Percentiles rank a stretch among this genome's conserved stretches.
Conservation (phyloP, 2,329 filamentous ascomycete genomes). For the Penicillium sp. region DNA sequence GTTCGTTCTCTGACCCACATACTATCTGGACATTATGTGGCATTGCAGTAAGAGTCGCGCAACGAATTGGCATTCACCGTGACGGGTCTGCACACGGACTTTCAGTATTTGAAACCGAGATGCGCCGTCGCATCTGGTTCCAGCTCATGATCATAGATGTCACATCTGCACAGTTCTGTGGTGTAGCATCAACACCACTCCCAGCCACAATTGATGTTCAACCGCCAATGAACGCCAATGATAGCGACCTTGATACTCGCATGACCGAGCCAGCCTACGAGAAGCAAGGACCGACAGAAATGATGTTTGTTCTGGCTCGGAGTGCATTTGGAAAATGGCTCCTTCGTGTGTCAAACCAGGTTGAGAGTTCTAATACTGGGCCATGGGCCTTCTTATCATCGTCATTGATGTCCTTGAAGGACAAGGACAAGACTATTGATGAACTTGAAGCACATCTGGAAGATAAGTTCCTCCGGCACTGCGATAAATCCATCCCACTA, state of each 20-base stretch:
- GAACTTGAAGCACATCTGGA: slow-evolving; percentile 39
- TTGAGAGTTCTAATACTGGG: slow-evolving; percentile 14
- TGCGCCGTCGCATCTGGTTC: slow-evolving; percentile 34
- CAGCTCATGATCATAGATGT: slow-evolving; percentile 30
- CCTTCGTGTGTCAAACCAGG: slow-evolving; percentile 17
- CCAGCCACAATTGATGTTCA: slow-evolving; percentile 18
- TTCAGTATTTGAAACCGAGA: slow-evolving; percentile 49
- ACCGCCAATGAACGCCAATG: slow-evolving; percentile 46
- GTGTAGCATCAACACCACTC: slow-evolving; percentile 18
- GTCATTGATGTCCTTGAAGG: slow-evolving; percentile 17
- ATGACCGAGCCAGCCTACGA: slow-evolving; percentile 48
- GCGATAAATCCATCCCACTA: slow-evolving; percentile 42
- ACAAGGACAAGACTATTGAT: slow-evolving; percentile 33
- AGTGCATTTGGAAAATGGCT: slow-evolving; percentile 38
- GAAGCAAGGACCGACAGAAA: slow-evolving; percentile 48
- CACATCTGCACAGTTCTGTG: slow-evolving; percentile 24
- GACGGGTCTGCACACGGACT: slow-evolving; percentile 50
- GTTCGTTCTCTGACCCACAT: slow-evolving; percentile 46
- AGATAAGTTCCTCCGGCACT: slow-evolving; percentile 38
- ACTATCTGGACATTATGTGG: slow-evolving; percentile 55
- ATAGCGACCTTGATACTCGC: slow-evolving; percentile 43
- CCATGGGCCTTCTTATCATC: slow-evolving; percentile 26
- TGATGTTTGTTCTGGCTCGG: slow-evolving; percentile 42
- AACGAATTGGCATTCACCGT: slow-evolving; percentile 51
- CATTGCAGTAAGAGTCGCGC: slow-evolving; percentile 48